Evolutionary conservation across 495 filamentous ascomycete species (phyloP), one percentile per base, ranked within the genome.

Genomic region (Neurospora tetrasperma): DNA sequence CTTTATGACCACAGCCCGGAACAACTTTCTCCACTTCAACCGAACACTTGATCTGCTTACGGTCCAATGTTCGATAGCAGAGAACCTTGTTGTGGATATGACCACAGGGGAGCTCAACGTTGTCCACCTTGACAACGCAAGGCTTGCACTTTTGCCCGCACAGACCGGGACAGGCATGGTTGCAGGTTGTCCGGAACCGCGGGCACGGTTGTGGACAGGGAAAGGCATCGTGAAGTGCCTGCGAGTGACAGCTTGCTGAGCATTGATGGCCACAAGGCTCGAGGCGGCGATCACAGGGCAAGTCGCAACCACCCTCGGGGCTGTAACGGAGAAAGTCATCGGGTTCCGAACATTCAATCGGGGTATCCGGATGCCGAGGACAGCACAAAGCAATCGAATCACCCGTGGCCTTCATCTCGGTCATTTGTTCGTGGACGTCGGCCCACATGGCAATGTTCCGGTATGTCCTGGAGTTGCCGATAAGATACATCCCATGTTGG

Each of bases 401-500:
- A 0, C 91, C 90, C 27, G 93, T 79, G 48, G 88, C 88, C 5
- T 80, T 82, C 0, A 80, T 79, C 1, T 75, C 73, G 46, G 80
- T 74, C 5, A 95, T 73, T 20, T 91, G 88, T 0, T 79, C 73
- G 38, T 92, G 77, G 12, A 96, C 88, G 4, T 91, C 71, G 3
- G 77, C 81, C 93, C 93, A 97, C 91, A 96, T 94, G 0, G 76
- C 73, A 6, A 94, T 84, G 42, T 82, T 77, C 2, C 59, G 73
- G 23, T 85, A 89, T 0, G 91, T 90, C 42, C 83, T 78, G 4
- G 87, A 79, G 76, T 94, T 94, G 16, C 93, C 92, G 68, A 96
- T 89, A 70, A 97, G 88, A 79, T 93, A 97, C 90, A 96, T 93
- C 7, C 93, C 92, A 78, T 97, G 88, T 76, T 89, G 83, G 6